phyloP scores from a whole-genome alignment of 768 basidiomycete species.

The Asterophora parasitica region DNA sequence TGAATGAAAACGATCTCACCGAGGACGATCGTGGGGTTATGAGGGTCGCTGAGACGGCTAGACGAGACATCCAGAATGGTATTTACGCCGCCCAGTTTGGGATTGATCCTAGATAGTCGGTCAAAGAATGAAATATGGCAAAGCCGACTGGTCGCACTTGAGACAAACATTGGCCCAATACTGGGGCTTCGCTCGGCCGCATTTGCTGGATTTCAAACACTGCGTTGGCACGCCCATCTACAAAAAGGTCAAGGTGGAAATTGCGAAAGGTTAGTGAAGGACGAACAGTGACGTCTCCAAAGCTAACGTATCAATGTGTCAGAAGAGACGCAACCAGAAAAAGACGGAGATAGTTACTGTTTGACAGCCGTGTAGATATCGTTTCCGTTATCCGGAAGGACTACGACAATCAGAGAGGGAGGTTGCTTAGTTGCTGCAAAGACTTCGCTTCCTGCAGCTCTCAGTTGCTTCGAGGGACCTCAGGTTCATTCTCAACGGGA shows the following conservation, averaged over 20 bases:
- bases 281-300: too few species aligned
- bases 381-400: conserved; percentile 68
- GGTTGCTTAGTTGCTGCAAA: conserved; percentile 28
- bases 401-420: conserved; percentile 59
- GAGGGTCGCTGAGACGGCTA: conserved; percentile 56
- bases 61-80: conserved; percentile 60
- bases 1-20: conserved; percentile 33
- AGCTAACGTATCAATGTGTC: conserved; percentile 3
- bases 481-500: background rate
- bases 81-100: conserved; percentile 82
- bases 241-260: background rate
- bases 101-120: conserved; percentile 54
- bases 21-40: conserved; percentile 73
- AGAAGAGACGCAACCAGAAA: conserved; percentile 12
- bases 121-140: background rate
- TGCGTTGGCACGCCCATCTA: conserved; percentile 79
- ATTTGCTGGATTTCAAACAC: conserved; percentile 65
- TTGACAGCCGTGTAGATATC: conserved; percentile 74
- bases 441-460: conserved; percentile 42
- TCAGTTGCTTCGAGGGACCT: conserved; percentile 35
- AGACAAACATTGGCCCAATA: conserved; percentile 80
- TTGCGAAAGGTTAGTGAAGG: too few species aligned
- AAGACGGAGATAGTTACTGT: conserved; percentile 44
- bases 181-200: conserved; percentile 60
- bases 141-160: conserved; percentile 47